phyloP scores from a whole-genome alignment of 2,329 filamentous ascomycete genomes.

The Helotiales sp. region DNA sequence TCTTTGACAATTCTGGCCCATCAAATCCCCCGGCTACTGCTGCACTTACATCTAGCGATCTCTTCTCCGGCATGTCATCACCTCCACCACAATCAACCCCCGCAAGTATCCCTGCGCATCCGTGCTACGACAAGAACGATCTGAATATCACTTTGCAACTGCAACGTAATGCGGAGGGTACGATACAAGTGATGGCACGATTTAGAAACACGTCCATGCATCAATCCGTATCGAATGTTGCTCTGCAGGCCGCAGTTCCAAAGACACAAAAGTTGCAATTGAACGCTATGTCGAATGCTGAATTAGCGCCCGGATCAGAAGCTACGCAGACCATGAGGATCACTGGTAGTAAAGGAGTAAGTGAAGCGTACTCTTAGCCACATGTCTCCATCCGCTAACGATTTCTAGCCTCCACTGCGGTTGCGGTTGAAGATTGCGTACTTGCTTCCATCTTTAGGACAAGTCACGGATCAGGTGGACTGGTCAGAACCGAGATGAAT shows the following conservation, averaged over 20 bases:
- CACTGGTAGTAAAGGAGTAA: constrained; percentile 83
- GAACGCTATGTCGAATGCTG: constrained; percentile 82
- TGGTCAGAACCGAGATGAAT: constrained; percentile 76
- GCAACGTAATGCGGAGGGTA: constrained; percentile 79
- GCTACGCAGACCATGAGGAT: constrained; percentile 92
- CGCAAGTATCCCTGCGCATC: constrained; percentile 59
- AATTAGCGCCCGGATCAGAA: constrained; percentile 77
- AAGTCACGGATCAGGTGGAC: constrained; percentile 90
- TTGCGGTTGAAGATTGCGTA: constrained; percentile 87
- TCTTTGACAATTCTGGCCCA: constrained; percentile 66
- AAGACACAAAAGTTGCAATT: constrained; percentile 95
- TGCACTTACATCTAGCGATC: constrained; percentile 52
- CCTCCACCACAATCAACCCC: constrained; percentile 54
- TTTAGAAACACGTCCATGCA: constrained; percentile 80
- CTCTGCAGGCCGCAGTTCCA: constrained; percentile 91
- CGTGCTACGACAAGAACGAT: constrained; percentile 86
- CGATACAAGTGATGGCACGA: constrained; percentile 79
- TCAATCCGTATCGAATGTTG: constrained; percentile 71
- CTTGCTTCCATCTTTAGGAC: constrained; percentile 68
- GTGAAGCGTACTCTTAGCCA: constrained; percentile 48
- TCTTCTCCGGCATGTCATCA: constrained; percentile 56
- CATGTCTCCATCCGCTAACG: constrained; percentile 23
- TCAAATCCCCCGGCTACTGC: constrained; percentile 52
- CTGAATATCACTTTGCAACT: constrained; percentile 81
- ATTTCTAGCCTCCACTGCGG: constrained; percentile 72